A percentile compares a stretch with the other conserved stretches of the same genome.
These are phyloP conservation scores for Durotheca rogersii DNA, from an alignment of 495 filamentous ascomycete species.

Conservation along the genomic window DNA sequence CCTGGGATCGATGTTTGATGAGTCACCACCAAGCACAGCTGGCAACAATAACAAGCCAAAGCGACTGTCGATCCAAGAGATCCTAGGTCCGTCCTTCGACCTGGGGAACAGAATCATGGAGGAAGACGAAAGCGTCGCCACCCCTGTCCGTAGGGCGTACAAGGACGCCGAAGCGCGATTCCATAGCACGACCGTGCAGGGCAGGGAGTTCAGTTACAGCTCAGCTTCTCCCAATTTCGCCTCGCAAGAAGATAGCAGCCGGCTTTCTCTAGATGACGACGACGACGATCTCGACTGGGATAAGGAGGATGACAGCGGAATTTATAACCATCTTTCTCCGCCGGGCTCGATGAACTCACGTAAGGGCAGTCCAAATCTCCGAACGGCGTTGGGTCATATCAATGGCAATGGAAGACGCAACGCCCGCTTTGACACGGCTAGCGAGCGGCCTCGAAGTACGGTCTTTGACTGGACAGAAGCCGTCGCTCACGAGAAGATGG, in stretches of 20 bases:
- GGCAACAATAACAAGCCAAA: slow-evolving; percentile 55
- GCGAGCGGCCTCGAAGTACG: slow-evolving; percentile 57
- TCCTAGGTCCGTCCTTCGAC: slow-evolving; percentile 49
- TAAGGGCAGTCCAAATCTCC: slow-evolving; percentile 47
- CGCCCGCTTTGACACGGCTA: slow-evolving; percentile 35
- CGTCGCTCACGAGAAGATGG: slow-evolving; percentile 54
- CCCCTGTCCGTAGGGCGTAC: slow-evolving; percentile 51
- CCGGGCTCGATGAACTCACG: slow-evolving; percentile 52
- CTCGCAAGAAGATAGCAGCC: slow-evolving; percentile 42
- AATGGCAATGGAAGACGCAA: slow-evolving; percentile 42
- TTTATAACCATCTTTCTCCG: slow-evolving; percentile 55
- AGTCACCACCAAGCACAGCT: slow-evolving; percentile 58
- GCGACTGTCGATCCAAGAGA: slow-evolving; percentile 58
- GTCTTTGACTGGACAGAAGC: slow-evolving; percentile 90
- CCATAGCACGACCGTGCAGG: slow-evolving; percentile 19
- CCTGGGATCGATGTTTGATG: slow-evolving; percentile 86
- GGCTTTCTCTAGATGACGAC: slow-evolving; percentile 59
- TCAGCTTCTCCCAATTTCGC: slow-evolving; percentile 27
- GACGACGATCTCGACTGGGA: slow-evolving; percentile 63
- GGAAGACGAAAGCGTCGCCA: slow-evolving; percentile 62
- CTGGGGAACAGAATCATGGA: slow-evolving; percentile 60
- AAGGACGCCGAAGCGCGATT: slow-evolving; percentile 25
- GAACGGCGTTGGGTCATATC: slow-evolving; percentile 44
- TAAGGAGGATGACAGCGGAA: slow-evolving; percentile 54
- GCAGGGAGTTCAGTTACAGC: slow-evolving; percentile 6